These are phyloP conservation scores for Pichia cabralensis DNA, from an alignment of 805 yeast genomes.

Conservation along the genomic window DNA sequence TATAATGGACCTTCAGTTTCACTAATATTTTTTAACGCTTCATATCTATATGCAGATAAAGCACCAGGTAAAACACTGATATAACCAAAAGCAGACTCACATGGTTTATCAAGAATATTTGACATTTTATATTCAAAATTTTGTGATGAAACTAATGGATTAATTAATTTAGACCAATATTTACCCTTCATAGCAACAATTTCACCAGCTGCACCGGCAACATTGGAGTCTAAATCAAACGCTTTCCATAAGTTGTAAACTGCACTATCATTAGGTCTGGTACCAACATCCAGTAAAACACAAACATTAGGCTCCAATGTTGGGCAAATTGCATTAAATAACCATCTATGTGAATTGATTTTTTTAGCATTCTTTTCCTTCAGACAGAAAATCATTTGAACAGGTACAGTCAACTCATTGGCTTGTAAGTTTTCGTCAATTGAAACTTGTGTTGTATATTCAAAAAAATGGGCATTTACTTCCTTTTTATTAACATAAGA, in stretches of 20 bases:
- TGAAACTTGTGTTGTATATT: conserved; percentile 91
- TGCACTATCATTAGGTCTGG: conserved; percentile 83
- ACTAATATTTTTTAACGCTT: conserved; percentile 73
- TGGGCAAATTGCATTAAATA: conserved; percentile 92
- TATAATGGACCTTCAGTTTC: conserved; percentile 90
- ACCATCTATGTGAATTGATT: conserved; percentile 96
- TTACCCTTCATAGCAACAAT: conserved; percentile 92
- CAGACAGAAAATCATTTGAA: conserved; percentile 84
- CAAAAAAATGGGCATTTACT: conserved; percentile 90
- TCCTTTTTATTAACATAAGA: conserved; percentile 85
- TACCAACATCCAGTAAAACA: conserved; percentile 91
- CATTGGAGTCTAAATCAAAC: conserved; percentile 90
- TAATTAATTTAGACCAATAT: conserved; percentile 67
- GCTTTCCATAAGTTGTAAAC: conserved; percentile 95
- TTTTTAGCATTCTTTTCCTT: conserved; percentile 90
- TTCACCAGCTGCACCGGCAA: conserved; percentile 99
- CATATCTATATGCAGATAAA: conserved; percentile 82
- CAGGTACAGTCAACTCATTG: conserved; percentile 89
- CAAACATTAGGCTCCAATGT: conserved; percentile 85
- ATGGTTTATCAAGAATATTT: conserved; percentile 89
- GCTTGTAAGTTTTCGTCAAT: conserved; percentile 80
- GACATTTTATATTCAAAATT: conserved; percentile 96
- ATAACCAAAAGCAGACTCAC: conserved; percentile 88
- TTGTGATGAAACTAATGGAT: conserved; percentile 93
- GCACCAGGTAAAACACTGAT: conserved; percentile 95